Base-by-base conservation (phyloP, 345 rosid genomes). In the Moricandia arvensis region DNA sequence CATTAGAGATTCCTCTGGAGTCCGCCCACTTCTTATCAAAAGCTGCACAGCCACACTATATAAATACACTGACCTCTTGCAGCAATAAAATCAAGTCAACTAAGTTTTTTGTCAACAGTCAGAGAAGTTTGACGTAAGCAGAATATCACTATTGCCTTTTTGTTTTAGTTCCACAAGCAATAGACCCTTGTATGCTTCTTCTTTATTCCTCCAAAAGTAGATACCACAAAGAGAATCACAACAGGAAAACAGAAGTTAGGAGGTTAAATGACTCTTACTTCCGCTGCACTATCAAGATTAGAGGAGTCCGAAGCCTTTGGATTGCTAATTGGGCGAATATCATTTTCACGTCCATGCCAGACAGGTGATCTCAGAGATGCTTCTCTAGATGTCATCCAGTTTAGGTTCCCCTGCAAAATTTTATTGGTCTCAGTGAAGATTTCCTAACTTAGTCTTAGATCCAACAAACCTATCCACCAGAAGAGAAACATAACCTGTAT, bases 331-430 rank as follows among this genome's bases (percentile, higher is more conserved):
- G 99, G 99, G 76, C 99, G 87, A 75, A 95, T 89, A 82, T 95
- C 99, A 85, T 87, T 88, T 84, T 95, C 99, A 74, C 97, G 95
- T 47, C 93, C 97, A 75, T 66, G 87, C 99, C 99, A 95, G 63
- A 95, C 97, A 80, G 97, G 88, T 60, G 99, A 92, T 77, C 82
- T 90, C 75, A 95, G 79, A 61, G 93, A 85, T 70, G 88, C 75
- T 85, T 95, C 97, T 79, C 99, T 87, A 73, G 99, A 95, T 81
- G 88, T 96, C 99, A 95, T 95, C 99, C 99, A 95, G 83, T 95
- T 95, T 86, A 95, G 83, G 84, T 95, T 95, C 47, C 99, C 99
- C 99, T 95, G 83, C 70, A 85, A 68, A 72, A 13, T 47, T 33
- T 63, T 35, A 54, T 73, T 9, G 13, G 71, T 63, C 62, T 79